Evolutionary conservation across 345 rosid species (phyloP).

Genomic region (Microthlaspi erraticum): DNA sequence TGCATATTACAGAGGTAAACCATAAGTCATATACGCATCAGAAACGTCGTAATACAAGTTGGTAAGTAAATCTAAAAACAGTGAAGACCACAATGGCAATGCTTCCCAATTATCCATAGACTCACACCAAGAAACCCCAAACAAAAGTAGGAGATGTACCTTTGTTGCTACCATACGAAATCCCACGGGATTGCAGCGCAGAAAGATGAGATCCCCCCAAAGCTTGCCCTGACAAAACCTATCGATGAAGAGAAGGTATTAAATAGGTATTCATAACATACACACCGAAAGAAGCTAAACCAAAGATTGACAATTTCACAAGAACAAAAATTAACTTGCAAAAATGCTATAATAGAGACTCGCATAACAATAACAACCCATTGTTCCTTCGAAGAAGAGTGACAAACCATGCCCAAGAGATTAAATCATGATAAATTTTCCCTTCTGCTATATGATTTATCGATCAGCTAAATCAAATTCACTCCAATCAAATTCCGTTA

Average conservation of each 20-base stretch:
- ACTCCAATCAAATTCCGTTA: conserved; percentile 4
- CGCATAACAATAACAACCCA: background rate
- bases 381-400: background rate
- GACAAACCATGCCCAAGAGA: conserved; percentile 2
- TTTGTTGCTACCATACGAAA: conserved; percentile 62
- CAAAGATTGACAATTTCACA: background rate
- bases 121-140: background rate
- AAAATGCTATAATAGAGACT: background rate
- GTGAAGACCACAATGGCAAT: background rate
- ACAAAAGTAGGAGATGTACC: conserved; percentile 44
- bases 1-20: conserved; percentile 40
- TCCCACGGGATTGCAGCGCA: conserved; percentile 52
- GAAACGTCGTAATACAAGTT: background rate
- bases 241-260: conserved; percentile 1
- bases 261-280: background rate
- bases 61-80: background rate
- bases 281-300: conserved; percentile 12
- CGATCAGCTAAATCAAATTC: background rate
- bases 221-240: conserved; percentile 67
- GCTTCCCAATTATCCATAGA: background rate
- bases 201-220: conserved; percentile 57
- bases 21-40: conserved; percentile 3
- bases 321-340: background rate
- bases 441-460: conserved; percentile 10
- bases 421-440: background rate